Percentiles rank a stretch among this genome's conserved stretches.
These are phyloP conservation scores for Kregervanrija fluxuum DNA, from an alignment of 805 yeast genomes.

Conservation along the genomic window DNA sequence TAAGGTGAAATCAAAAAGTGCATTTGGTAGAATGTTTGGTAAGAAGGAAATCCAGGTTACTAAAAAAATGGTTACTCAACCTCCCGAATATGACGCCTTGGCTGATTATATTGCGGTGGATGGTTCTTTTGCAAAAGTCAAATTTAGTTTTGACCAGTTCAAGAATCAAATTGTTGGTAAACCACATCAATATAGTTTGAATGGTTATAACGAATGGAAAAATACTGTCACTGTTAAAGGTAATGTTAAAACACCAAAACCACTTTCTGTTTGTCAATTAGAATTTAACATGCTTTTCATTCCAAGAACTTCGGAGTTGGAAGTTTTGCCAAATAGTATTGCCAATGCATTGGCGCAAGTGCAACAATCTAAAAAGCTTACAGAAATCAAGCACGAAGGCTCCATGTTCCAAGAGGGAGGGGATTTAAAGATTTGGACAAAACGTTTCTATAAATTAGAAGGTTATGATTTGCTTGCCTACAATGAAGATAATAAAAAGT, in stretches of 20 bases:
- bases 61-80: constrained; percentile 45
- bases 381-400: constrained; percentile 45
- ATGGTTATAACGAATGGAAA: constrained; percentile 82
- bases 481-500: constrained; percentile 58
- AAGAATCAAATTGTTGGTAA: constrained; percentile 49
- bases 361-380: constrained; percentile 25
- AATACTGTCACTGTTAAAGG: constrained; percentile 23
- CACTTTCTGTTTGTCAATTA: constrained; percentile 59
- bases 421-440: constrained; percentile 67
- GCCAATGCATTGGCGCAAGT: constrained; percentile 41
- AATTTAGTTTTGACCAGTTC: constrained; percentile 53
- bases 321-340: constrained; percentile 65
- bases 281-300: constrained; percentile 62
- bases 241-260: constrained; percentile 31
- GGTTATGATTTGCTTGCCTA: constrained; percentile 73
- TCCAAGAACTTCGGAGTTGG: constrained; percentile 53
- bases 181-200: constrained; percentile 44
- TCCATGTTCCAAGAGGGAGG: constrained; percentile 87
- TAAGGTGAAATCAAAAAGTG: constrained; percentile 25
- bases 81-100: constrained; percentile 50
- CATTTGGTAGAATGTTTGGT: constrained; percentile 27
- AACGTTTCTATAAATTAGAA: constrained; percentile 65
- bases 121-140: constrained; percentile 83
- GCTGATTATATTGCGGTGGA: constrained; percentile 63
- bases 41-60: constrained; percentile 38